phyloP scores from a whole-genome alignment of 2,329 filamentous ascomycete species.

The Cadophora gregata region DNA sequence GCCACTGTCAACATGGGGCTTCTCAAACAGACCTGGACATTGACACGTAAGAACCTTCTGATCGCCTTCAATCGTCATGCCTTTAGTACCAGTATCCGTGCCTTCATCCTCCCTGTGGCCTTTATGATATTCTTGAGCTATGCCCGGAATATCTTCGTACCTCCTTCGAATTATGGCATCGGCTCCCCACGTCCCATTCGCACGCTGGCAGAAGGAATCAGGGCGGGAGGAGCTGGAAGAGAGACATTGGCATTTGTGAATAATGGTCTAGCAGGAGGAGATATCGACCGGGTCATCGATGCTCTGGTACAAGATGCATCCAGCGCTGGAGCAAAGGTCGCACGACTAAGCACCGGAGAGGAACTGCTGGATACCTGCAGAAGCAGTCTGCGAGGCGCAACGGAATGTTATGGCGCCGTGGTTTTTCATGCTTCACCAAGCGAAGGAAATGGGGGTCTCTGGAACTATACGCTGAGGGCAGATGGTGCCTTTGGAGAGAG shows the following conservation, averaged over 20 bases:
- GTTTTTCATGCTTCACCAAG: slow-evolving; percentile 77
- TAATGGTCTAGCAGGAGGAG: slow-evolving; percentile 70
- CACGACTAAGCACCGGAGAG: slow-evolving; percentile 59
- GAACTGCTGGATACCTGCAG: slow-evolving; percentile 68
- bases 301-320: slow-evolving; percentile 63
- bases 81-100: slow-evolving; percentile 58
- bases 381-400: slow-evolving; percentile 69
- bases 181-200: slow-evolving; percentile 65
- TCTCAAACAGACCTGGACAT: slow-evolving; percentile 63
- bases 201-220: slow-evolving; percentile 68
- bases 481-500: slow-evolving; percentile 72
- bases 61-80: slow-evolving; percentile 62
- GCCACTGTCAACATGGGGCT: slow-evolving; percentile 52
- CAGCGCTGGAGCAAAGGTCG: slow-evolving; percentile 59
- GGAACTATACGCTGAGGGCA: slow-evolving; percentile 86
- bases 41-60: slow-evolving; percentile 66
- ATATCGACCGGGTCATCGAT: slow-evolving; percentile 75
- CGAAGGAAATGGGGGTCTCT: slow-evolving; percentile 69
- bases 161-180: slow-evolving; percentile 77
- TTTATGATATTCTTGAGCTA: slow-evolving; percentile 68
- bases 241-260: slow-evolving; percentile 80
- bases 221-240: slow-evolving; percentile 61
- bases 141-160: slow-evolving; percentile 82
- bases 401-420: slow-evolving; percentile 74
- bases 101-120: slow-evolving; percentile 63